A percentile compares a stretch with the other conserved stretches of the same genome.
Evolutionary conservation across 2,329 filamentous ascomycete genomes (phyloP).

Genomic region (Calonectria leucothoes): DNA sequence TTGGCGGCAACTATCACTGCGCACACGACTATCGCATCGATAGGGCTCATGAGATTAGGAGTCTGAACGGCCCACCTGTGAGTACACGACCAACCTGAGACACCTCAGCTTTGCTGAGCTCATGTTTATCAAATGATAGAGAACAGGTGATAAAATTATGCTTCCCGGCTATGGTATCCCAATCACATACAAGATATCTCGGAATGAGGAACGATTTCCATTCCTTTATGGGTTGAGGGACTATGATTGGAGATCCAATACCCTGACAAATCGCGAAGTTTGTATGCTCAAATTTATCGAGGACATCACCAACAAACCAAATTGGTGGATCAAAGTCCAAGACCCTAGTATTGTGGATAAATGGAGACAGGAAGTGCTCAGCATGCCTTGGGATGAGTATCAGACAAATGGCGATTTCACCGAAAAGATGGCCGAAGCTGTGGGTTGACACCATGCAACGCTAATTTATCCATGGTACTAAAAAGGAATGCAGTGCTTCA

Average conservation of each 20-base stretch:
- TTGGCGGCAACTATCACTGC: not conserved
- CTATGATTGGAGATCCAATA: conserved; percentile 32
- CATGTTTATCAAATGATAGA: not conserved
- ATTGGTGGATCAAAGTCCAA: conserved; percentile 44
- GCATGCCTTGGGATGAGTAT: not conserved
- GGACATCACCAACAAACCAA: conserved; percentile 42
- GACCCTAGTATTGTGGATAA: conserved; percentile 27
- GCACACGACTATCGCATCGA: not conserved
- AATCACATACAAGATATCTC: not conserved
- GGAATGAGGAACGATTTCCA: not conserved
- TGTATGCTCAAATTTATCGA: conserved; percentile 46
- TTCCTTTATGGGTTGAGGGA: not conserved
- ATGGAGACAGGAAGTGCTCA: conserved; percentile 28
- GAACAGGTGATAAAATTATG: not conserved
- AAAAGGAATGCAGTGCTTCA: conserved; percentile 34
- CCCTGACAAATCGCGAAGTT: conserved; percentile 39
- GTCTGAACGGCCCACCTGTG: not conserved
- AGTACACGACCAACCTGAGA: not conserved
- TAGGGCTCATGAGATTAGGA: not conserved
- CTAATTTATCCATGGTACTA: too few species aligned
- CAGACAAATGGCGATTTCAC: conserved; percentile 9
- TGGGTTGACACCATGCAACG: conserved; percentile 22
- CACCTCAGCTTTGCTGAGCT: too few species aligned
- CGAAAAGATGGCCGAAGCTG: conserved; percentile 25
- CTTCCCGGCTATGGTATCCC: not conserved